Conservation (phyloP, 805 yeast genomes). For the Yamadazyma philogaea region DNA sequence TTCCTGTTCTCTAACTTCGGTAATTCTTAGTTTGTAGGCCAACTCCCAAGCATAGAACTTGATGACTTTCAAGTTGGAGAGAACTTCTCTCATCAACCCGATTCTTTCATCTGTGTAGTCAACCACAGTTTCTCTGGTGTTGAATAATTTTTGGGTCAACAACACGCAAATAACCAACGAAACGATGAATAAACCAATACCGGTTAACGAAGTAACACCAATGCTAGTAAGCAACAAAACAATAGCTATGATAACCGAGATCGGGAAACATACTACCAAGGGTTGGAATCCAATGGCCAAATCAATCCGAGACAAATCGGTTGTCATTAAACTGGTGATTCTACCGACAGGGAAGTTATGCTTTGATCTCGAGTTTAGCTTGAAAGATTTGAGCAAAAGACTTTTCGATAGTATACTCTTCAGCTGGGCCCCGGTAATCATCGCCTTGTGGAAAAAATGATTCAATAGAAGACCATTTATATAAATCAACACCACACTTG, state of each 20-base stretch:
- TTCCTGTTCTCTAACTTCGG: constrained; percentile 36
- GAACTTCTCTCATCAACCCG: constrained; percentile 41
- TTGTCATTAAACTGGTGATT: constrained; percentile 40
- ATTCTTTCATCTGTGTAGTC: constrained; percentile 42
- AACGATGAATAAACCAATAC: constrained; percentile 39
- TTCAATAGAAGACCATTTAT: constrained; percentile 38
- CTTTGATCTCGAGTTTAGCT: constrained; percentile 30
- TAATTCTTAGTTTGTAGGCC: constrained; percentile 37
- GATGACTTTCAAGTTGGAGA: constrained; percentile 40
- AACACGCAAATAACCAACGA: constrained; percentile 34
- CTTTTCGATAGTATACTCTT: constrained; percentile 41
- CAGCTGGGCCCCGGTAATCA: constrained; percentile 41
- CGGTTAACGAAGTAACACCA: constrained; percentile 40
- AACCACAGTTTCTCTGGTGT: constrained; percentile 33
- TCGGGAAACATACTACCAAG: constrained; percentile 39
- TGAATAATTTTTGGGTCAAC: constrained; percentile 33
- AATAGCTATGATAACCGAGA: constrained; percentile 40
- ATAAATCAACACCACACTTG: constrained; percentile 56
- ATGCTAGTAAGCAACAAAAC: constrained; percentile 32
- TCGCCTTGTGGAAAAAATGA: constrained; percentile 42
- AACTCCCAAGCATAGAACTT: constrained; percentile 48
- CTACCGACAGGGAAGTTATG: constrained; percentile 37
- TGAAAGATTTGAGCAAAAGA: constrained; percentile 38
- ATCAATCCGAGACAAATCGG: constrained; percentile 44
- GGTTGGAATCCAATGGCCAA: constrained; percentile 45